A percentile compares a stretch with the other conserved stretches of the same genome.
These are phyloP conservation scores for Diddensiella santjacobensis DNA, from an alignment of 805 yeast genomes.

Conservation along the genomic window DNA sequence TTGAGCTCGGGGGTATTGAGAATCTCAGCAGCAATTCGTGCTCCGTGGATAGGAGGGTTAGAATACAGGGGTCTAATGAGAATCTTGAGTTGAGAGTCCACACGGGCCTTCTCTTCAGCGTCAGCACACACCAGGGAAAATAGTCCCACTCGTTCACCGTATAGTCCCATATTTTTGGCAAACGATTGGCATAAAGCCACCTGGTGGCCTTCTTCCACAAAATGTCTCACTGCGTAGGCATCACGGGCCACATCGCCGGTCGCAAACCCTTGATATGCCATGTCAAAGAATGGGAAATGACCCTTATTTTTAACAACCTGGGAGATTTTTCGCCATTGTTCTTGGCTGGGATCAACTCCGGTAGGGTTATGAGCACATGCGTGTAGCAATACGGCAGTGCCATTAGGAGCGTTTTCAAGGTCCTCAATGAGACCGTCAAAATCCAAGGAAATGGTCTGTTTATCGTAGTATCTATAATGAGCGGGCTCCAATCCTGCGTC, in stretches of 20 bases:
- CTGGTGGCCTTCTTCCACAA: slow-evolving; percentile 39
- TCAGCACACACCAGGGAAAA: slow-evolving; percentile 53
- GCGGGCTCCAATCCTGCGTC: slow-evolving; percentile 63
- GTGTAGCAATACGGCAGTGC: slow-evolving; percentile 71
- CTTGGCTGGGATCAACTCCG: slow-evolving; percentile 82
- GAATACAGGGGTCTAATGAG: slow-evolving; percentile 84
- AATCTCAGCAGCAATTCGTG: slow-evolving; percentile 78
- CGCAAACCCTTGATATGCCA: slow-evolving; percentile 95
- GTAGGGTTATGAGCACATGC: slow-evolving; percentile 98
- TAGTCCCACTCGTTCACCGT: slow-evolving; percentile 93
- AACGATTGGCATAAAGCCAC: slow-evolving; percentile 77
- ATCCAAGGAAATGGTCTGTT: slow-evolving; percentile 57
- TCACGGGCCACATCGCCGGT: slow-evolving; percentile 79
- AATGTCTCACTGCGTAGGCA: slow-evolving; percentile 50
- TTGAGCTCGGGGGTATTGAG: slow-evolving; percentile 57
- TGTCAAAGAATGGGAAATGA: slow-evolving; percentile 79
- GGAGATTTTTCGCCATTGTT: slow-evolving; percentile 76
- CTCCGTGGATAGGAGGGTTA: slow-evolving; percentile 93
- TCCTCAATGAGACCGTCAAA: slow-evolving; percentile 60
- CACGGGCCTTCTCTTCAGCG: slow-evolving; percentile 43
- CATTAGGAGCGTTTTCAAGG: slow-evolving; percentile 50
- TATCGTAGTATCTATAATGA: slow-evolving; percentile 69
- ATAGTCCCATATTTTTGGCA: slow-evolving; percentile 92
- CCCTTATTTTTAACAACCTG: slow-evolving; percentile 54
- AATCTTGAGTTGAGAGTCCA: slow-evolving; percentile 78